Base-by-base conservation (phyloP, 768 basidiomycete species). In the Suillus weaverae region DNA sequence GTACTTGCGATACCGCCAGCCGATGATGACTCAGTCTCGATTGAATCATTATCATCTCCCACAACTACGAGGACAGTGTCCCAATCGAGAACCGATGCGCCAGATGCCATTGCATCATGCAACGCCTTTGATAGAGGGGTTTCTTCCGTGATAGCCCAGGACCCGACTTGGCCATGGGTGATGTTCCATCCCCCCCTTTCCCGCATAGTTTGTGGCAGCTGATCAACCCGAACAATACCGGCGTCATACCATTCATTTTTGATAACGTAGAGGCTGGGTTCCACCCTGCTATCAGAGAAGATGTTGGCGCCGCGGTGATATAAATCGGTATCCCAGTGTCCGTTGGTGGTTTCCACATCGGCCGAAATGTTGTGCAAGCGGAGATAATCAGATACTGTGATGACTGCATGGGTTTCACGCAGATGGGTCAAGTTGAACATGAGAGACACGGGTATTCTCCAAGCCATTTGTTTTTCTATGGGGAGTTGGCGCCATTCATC, bases 401-500 rank as follows among this genome's bases (percentile, higher is more conserved):
- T 68, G 38, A 83, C 76, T 10, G 78, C 67, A 38, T 83, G 76
- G 0, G 71, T 68, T 50, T 70, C 64, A 41, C 73, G 78, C 22
- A 83, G 72, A 64, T 77, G 76, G 2, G 81, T 76, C 16, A 83
- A 54, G 68, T 84, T 79, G 64, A 83, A 72, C 83, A 83, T 83
- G 64, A 77, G 8, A 59, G 74, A 71, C 59, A 75, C 75, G 2
- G 76, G 75, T 64, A 80, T 64, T 39, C 68, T 65, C 72, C 78
- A 79, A 3, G 70, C 78, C 74, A 77, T 78, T 61, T 75, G 76
- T 66, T 76, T 66, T 67, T 78, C 76, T 10, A 72, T 67, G 26
- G 82, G 82, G 39, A 79, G 72, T 0, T 67, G 18, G 8, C 76
- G 71, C 82, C 83, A 83, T 62, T 83, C 79, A 36, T 79, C 73